Percentiles rank a stretch among this genome's conserved stretches.
Conservation (phyloP, 2,329 filamentous ascomycete genomes). For the Phialophora verrucosa region DNA sequence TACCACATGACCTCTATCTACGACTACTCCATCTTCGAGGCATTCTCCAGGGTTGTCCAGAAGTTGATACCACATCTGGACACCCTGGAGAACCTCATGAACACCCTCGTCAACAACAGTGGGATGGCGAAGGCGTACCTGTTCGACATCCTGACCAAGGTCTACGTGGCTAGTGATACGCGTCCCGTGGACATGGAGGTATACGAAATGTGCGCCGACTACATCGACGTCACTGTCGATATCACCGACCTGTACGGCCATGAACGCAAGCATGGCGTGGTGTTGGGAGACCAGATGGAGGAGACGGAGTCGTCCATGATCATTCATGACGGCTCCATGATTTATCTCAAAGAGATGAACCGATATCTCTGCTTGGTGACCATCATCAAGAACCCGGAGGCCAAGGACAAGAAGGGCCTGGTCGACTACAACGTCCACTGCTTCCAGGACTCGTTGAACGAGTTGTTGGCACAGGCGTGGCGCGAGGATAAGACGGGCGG, state of each 20-base stretch:
- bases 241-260: constrained; percentile 93
- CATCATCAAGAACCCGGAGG: constrained; percentile 68
- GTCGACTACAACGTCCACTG: constrained; percentile 71
- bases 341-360: constrained; percentile 71
- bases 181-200: constrained; percentile 91
- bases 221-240: constrained; percentile 97
- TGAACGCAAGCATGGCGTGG: constrained; percentile 41
- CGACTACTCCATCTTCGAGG: constrained; percentile 97
- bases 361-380: constrained; percentile 69
- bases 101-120: constrained; percentile 89
- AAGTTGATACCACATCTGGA: constrained; percentile 93
- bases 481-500: constrained; percentile 46
- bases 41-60: constrained; percentile 97
- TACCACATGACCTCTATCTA: constrained; percentile 98
- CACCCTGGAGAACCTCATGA: constrained; percentile 90
- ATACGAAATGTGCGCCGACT: constrained; percentile 98
- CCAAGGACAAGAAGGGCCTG: constrained; percentile 66
- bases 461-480: constrained; percentile 63
- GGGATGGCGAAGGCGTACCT: constrained; percentile 98
- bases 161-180: constrained; percentile 96
- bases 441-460: constrained; percentile 66
- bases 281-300: constrained; percentile 53
- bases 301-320: constrained; percentile 68
- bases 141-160: constrained; percentile 96
- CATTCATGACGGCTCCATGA: constrained; percentile 65